Conservation (phyloP, 768 basidiomycete species). For the Exsudoporus frostii region DNA sequence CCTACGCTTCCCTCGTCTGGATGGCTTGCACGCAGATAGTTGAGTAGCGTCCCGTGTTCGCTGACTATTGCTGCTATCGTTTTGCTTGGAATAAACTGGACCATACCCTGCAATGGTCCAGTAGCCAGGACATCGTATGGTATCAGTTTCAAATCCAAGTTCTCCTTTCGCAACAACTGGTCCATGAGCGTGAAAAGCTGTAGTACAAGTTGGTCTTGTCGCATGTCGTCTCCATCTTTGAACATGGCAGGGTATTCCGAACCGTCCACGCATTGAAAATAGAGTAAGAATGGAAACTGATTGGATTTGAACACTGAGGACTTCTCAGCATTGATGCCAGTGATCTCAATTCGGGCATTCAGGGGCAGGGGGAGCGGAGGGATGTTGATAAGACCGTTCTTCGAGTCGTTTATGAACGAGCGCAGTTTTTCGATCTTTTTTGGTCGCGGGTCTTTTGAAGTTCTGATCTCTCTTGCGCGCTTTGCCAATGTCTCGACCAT, state of each 20-base stretch:
- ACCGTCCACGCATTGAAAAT: slow-evolving; percentile 83
- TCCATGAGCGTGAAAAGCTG: slow-evolving; percentile 99
- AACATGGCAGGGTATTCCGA: slow-evolving; percentile 93
- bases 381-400: slow-evolving; percentile 79
- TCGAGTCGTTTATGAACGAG: slow-evolving; percentile 78
- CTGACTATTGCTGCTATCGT: slow-evolving; percentile 93
- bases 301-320: slow-evolving; percentile 98
- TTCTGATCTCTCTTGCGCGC: slow-evolving; percentile 82
- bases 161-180: slow-evolving; percentile 86
- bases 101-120: slow-evolving; percentile 90
- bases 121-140: slow-evolving; percentile 95
- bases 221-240: slow-evolving; percentile 98
- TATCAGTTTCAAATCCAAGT: slow-evolving; percentile 86
- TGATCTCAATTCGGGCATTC: slow-evolving; percentile 80
- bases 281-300: slow-evolving; percentile 85
- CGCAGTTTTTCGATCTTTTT: slow-evolving; percentile 98
- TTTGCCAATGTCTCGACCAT: slow-evolving; percentile 83
- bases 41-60: slow-evolving; percentile 84
- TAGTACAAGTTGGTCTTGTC: slow-evolving; percentile 97
- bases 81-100: slow-evolving; percentile 93
- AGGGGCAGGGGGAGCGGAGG: slow-evolving; percentile 84
- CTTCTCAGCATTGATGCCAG: slow-evolving; percentile 86
- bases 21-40: slow-evolving; percentile 81
- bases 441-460: slow-evolving; percentile 87
- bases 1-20: slow-evolving; percentile 95